Percentiles rank a stretch among this genome's conserved stretches.
phyloP scores from a whole-genome alignment of 768 basidiomycete species.

The Trametes cingulata region DNA sequence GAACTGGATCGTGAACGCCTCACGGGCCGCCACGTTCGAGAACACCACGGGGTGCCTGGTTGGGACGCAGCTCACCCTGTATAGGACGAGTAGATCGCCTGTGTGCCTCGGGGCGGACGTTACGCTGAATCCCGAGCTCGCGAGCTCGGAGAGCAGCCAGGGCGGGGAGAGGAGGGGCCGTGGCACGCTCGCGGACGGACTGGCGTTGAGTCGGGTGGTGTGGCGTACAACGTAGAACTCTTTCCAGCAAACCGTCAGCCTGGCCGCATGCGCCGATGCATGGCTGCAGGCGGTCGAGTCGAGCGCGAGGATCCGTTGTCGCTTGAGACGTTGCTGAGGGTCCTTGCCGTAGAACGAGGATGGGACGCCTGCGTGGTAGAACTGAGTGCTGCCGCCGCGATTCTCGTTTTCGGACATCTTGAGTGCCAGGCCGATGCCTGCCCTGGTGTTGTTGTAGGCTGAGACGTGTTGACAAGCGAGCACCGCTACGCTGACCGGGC shows the following conservation, averaged over 20 bases:
- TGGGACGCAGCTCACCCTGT: no score
- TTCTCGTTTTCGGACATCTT: neutral
- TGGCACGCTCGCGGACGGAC: neutral
- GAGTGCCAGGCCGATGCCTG: neutral
- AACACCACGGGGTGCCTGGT: no score
- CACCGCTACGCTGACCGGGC: slow-evolving; percentile 8
- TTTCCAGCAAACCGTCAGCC: neutral
- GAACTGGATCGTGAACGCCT: no score
- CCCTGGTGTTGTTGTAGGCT: neutral
- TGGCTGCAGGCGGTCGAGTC: neutral
- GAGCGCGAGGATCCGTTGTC: neutral
- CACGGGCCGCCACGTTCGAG: no score
- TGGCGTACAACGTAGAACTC: neutral
- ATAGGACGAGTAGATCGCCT: no score
- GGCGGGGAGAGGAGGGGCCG: neutral
- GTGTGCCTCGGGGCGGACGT: no score
- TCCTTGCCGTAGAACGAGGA: neutral
- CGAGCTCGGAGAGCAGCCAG: no score
- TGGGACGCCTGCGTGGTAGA: neutral
- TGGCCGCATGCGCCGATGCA: neutral
- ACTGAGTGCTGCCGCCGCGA: neutral
- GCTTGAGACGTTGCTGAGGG: neutral
- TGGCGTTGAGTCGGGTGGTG: neutral
- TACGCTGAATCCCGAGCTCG: no score
- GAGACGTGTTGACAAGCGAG: slow-evolving; percentile 14